Conservation (phyloP, 2,329 filamentous ascomycete species). For the Hymenoscyphus occultus region DNA sequence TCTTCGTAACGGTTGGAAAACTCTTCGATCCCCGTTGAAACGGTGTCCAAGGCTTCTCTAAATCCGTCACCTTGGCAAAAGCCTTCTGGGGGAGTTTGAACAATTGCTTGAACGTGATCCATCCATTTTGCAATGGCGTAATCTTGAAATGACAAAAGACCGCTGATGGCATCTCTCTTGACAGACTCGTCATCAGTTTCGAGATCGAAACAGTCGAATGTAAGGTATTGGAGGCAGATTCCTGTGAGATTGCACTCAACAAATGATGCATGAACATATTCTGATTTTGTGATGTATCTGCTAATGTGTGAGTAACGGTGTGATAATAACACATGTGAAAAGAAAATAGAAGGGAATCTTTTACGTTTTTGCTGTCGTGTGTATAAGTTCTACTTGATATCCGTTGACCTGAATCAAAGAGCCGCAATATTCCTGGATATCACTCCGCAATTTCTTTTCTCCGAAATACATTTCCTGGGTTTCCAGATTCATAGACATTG, state of each 20-base stretch:
- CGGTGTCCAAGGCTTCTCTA: background rate
- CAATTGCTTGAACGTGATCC: slow-evolving; percentile 25
- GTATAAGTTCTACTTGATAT: slow-evolving; percentile 38
- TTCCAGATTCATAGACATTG: slow-evolving; percentile 37
- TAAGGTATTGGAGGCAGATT: slow-evolving; percentile 34
- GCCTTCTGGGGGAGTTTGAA: slow-evolving; percentile 17
- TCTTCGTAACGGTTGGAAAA: background rate
- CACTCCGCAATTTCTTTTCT: slow-evolving; percentile 27
- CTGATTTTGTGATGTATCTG: background rate
- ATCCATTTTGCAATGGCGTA: slow-evolving; percentile 35
- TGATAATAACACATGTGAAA: background rate
- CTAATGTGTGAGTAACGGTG: background rate
- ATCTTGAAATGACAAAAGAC: slow-evolving; percentile 33
- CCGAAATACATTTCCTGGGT: slow-evolving; percentile 34
- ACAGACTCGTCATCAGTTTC: slow-evolving; percentile 12
- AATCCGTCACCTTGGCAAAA: background rate
- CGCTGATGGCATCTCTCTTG: slow-evolving; percentile 10
- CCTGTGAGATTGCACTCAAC: slow-evolving; percentile 29
- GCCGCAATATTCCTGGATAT: slow-evolving; percentile 37
- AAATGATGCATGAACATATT: background rate
- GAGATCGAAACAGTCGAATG: slow-evolving; percentile 29
- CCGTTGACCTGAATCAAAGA: slow-evolving; percentile 37
- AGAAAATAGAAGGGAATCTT: slow-evolving; percentile 4
- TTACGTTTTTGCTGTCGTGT: slow-evolving; percentile 38
- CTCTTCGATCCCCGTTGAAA: background rate